phyloP scores from a whole-genome alignment of 352 stramenopile species.

The Phytophthora citricola region DNA sequence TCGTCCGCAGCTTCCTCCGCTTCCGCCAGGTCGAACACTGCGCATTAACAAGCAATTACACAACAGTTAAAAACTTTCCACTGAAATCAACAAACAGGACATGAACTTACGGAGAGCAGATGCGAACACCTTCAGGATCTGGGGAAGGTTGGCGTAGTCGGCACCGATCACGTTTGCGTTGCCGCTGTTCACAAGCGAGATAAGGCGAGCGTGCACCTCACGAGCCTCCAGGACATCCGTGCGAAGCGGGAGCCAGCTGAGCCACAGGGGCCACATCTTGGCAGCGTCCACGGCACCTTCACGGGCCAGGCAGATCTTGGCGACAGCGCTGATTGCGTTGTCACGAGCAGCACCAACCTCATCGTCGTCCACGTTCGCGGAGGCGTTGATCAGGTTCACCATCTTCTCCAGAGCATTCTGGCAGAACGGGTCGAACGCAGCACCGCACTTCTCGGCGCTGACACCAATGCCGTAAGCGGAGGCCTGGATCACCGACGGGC shows the following conservation, averaged over 20 bases:
- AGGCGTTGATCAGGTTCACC: constrained; percentile 65
- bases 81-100: constrained; percentile 12
- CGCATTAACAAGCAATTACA: constrained; percentile 16
- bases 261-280: constrained; percentile 77
- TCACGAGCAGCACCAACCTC: constrained; percentile 76
- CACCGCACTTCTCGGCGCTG: constrained; percentile 79
- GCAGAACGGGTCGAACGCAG: constrained; percentile 76
- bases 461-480: constrained; percentile 86
- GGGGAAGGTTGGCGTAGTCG: constrained; percentile 67
- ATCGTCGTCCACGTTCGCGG: constrained; percentile 58
- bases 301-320: constrained; percentile 76
- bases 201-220: constrained; percentile 77
- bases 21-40: constrained; percentile 70
- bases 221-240: constrained; percentile 83
- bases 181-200: constrained; percentile 63
- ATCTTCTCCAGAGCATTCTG: constrained; percentile 76
- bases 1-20: constrained; percentile 67
- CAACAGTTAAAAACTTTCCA: constrained; percentile 25
- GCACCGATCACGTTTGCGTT: constrained; percentile 72
- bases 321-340: constrained; percentile 84
- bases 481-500: constrained; percentile 74
- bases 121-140: constrained; percentile 81
- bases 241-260: constrained; percentile 82
- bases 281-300: constrained; percentile 63
- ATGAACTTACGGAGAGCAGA: constrained; percentile 70